Evolutionary conservation across 305 asterid genomes (phyloP), one percentile per base, ranked within the genome.

Genomic region (Salvia sclarea): DNA sequence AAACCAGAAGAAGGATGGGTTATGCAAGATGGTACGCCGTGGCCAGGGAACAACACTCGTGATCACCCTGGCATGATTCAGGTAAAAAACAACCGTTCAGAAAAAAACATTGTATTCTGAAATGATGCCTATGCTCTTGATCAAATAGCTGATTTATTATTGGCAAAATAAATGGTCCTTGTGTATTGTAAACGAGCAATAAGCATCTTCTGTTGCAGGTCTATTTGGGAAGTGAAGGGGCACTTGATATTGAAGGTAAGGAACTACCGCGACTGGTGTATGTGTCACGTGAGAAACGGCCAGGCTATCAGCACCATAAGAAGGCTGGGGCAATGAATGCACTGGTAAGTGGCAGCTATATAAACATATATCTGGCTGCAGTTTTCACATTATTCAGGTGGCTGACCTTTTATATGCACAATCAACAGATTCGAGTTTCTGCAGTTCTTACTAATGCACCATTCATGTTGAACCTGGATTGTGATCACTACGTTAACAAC

Each of bases 31-130:
- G 96, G 96, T 18, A 88, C 96, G 11, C 91, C 91, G 4, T 88
- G 96, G 96, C 94, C 96, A 45, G 96, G 96, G 63, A 84, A 88
- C 76, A 88, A 88, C 86, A 81, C 78, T 33, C 79, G 86, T 30
- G 96, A 88, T 78, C 96, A 88, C 79, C 94, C 96, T 25, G 96
- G 96, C 64, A 88, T 88, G 96, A 86, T 88, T 73, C 96, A 88
- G 89, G 96, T 84, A 62, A 63, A 79, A 82, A 57, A 11, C 0
- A 8, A 55, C 38, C 20, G 13, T 5, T 11, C 22, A 44, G 85
- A 79, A 50, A 88, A 9, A 57, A 83, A 82, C n/a, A n/a, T n/a
- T 73, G 80, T 78, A 64, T 78, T 10, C 35, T 55, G 17, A 31
- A 16, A 44, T 25, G 40, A 44, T 68, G 73, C 57, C 17, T 17